Conservation (phyloP, 352 stramenopile genomes). For the Aphanomyces cochlioides region DNA sequence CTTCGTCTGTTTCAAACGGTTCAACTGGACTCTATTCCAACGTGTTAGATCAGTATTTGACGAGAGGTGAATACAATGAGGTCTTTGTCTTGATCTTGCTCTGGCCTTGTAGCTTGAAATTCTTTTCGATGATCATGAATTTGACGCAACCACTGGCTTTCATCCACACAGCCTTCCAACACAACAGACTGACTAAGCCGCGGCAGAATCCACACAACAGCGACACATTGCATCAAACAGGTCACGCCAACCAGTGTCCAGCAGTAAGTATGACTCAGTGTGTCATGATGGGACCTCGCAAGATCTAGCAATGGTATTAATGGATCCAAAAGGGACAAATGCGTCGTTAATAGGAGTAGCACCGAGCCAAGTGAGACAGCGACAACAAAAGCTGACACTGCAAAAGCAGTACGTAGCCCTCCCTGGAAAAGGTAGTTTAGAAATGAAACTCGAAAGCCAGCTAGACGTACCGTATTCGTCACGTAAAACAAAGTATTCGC, state of each 20-base stretch:
- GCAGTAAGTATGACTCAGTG: constrained; percentile 18
- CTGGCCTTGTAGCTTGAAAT: constrained; percentile 11
- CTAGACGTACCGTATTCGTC: constrained; percentile 37
- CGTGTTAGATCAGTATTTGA: constrained; percentile 4
- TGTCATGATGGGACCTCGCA: not conserved
- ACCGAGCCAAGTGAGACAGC: constrained; percentile 2
- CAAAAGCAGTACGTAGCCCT: constrained; percentile 67
- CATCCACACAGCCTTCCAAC: constrained; percentile 9
- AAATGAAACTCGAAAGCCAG: not conserved
- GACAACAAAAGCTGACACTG: constrained; percentile 31
- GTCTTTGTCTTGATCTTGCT: constrained; percentile 8
- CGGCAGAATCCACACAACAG: not conserved
- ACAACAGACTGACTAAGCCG: not conserved
- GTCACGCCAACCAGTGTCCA: constrained; percentile 19
- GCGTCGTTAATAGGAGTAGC: constrained; percentile 11
- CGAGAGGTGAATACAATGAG: not conserved
- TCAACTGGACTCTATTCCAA: constrained; percentile 1
- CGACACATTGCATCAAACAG: not conserved
- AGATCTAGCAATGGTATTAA: constrained; percentile 5
- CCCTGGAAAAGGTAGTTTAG: constrained; percentile 3
- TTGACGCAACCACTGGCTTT: constrained; percentile 22
- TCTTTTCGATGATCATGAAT: constrained; percentile 19
- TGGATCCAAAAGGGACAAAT: constrained; percentile 3
- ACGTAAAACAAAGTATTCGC: constrained; percentile 51
- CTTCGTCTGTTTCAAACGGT: constrained; percentile 29